phyloP scores from a whole-genome alignment of 148 eudicot species.

The Camellia lanceoleosa region DNA sequence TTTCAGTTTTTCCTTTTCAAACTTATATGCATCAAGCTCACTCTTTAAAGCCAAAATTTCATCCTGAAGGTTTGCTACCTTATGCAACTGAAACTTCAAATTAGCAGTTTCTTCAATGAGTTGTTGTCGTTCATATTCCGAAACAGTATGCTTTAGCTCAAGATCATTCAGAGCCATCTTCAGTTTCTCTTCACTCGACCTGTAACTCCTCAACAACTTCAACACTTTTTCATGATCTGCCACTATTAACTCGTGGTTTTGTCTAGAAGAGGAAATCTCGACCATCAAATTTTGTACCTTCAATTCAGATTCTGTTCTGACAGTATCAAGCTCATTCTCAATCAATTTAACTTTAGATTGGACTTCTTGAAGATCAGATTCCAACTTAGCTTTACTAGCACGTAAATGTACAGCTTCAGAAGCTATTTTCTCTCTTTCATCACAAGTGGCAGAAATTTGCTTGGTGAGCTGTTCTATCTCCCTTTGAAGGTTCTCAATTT shows the following conservation, averaged over 20 bases:
- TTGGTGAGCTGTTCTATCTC: constrained; percentile 59
- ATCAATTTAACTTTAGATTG: constrained; percentile 31
- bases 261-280: constrained; percentile 45
- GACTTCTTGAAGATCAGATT: constrained; percentile 49
- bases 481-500: constrained; percentile 59
- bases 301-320: constrained; percentile 44
- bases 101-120: constrained; percentile 53
- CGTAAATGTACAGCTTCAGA: constrained; percentile 45
- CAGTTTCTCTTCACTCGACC: constrained; percentile 53
- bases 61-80: constrained; percentile 47
- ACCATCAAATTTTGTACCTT: constrained; percentile 45
- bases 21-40: constrained; percentile 38
- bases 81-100: constrained; percentile 63
- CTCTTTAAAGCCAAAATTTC: constrained; percentile 48
- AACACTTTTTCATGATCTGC: constrained; percentile 53
- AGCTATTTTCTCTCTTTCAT: constrained; percentile 37
- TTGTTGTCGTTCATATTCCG: constrained; percentile 60
- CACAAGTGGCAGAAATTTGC: constrained; percentile 40
- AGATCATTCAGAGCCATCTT: constrained; percentile 42
- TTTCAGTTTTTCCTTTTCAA: constrained; percentile 53
- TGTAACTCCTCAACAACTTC: constrained; percentile 37
- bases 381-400: constrained; percentile 52
- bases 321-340: constrained; percentile 40
- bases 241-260: constrained; percentile 44
- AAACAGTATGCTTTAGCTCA: constrained; percentile 61